phyloP scores from a whole-genome alignment of 352 stramenopile species.

The Saprolegnia diclina region DNA sequence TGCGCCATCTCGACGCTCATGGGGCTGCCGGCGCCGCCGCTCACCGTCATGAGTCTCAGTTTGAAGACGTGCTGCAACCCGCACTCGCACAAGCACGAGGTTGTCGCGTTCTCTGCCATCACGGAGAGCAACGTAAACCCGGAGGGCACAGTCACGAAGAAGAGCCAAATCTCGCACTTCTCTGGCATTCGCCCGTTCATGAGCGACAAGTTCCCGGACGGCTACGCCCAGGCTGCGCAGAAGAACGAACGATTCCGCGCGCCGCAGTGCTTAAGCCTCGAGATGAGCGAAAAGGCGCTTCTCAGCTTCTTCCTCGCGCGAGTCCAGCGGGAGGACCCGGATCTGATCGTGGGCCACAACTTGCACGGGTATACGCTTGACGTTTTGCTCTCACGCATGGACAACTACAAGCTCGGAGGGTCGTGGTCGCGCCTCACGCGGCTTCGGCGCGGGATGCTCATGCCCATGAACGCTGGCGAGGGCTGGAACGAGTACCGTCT shows the following conservation, averaged over 20 bases:
- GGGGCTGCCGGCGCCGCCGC: slow-evolving; percentile 66
- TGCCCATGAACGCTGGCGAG: slow-evolving; percentile 74
- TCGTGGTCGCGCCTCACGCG: slow-evolving; percentile 81
- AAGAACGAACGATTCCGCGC: slow-evolving; percentile 50
- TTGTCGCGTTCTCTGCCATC: slow-evolving; percentile 83
- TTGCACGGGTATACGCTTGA: slow-evolving; percentile 97
- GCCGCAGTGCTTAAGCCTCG: slow-evolving; percentile 51
- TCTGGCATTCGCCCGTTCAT: slow-evolving; percentile 74
- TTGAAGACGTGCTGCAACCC: slow-evolving; percentile 98
- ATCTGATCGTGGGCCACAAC: slow-evolving; percentile 98
- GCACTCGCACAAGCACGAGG: slow-evolving; percentile 93
- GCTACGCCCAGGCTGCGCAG: slow-evolving; percentile 48
- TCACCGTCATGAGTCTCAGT: slow-evolving; percentile 95
- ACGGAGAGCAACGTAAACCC: slow-evolving; percentile 69
- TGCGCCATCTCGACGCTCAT: slow-evolving; percentile 87
- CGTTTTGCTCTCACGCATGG: slow-evolving; percentile 93
- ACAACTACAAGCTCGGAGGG: slow-evolving; percentile 86
- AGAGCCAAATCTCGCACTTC: slow-evolving; percentile 64
- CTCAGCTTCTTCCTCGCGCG: slow-evolving; percentile 85
- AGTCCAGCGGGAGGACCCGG: slow-evolving; percentile 95
- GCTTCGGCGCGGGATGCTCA: slow-evolving; percentile 64
- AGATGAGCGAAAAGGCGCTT: slow-evolving; percentile 80
- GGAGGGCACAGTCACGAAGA: slow-evolving; percentile 37
- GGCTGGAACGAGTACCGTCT: slow-evolving; percentile 86
- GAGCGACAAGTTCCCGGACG: slow-evolving; percentile 52